phyloP scores from a whole-genome alignment of 192 early-diverging fungal genomes.

The Umbelopsis sp. region DNA sequence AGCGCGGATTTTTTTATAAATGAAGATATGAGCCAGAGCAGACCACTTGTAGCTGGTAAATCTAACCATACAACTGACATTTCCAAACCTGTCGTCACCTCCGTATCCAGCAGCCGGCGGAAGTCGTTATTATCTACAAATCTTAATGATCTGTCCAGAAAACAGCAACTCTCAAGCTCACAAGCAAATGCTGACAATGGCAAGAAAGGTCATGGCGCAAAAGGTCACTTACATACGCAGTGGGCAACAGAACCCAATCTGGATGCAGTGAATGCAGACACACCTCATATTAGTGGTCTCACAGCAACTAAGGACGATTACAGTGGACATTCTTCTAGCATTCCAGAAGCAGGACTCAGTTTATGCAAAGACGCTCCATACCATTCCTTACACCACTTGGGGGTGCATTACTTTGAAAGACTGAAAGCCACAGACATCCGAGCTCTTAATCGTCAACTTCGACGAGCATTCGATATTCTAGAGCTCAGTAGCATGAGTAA shows the following conservation, averaged over 20 bases:
- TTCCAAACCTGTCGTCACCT: background rate
- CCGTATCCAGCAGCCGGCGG: background rate
- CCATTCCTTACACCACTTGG: slow-evolving; percentile 42
- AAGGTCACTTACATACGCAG: background rate
- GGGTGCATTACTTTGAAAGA: slow-evolving; percentile 42
- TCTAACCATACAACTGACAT: background rate
- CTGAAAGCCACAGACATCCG: slow-evolving; percentile 54
- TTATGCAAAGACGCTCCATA: slow-evolving; percentile 34
- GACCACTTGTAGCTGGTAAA: background rate
- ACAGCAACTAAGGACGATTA: background rate
- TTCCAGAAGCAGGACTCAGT: background rate
- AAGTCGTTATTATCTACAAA: background rate
- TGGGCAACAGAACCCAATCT: background rate
- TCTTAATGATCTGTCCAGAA: background rate
- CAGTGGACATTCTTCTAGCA: background rate
- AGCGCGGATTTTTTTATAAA: background rate
- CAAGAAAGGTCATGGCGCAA: background rate
- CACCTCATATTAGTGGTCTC: no score
- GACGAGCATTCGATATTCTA: slow-evolving; percentile 57
- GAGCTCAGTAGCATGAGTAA: slow-evolving; percentile 58
- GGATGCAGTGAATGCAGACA: no score
- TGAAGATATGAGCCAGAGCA: background rate
- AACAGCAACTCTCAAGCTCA: background rate
- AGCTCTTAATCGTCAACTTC: slow-evolving; percentile 51
- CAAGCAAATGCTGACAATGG: background rate